Evolutionary conservation across 257 asterid genomes (phyloP).

Genomic region (Petunia axillaris): DNA sequence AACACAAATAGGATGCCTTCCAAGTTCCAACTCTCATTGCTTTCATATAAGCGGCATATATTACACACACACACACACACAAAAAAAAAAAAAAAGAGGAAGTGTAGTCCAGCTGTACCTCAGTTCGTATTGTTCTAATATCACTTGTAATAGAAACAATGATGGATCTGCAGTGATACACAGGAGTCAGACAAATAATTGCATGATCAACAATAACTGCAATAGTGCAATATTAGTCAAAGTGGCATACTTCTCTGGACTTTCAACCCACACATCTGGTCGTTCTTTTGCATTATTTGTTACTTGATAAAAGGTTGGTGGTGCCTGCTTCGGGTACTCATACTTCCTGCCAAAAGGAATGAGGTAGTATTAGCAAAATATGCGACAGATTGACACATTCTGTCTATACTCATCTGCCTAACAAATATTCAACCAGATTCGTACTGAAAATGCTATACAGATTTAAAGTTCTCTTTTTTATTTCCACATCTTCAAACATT

Average conservation of each 20-base stretch:
- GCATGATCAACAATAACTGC: not conserved
- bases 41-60: not conserved
- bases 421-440: constrained; percentile 13
- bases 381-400: not conserved
- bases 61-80: not conserved
- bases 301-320: constrained; percentile 94
- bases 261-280: constrained; percentile 98
- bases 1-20: constrained; percentile 11
- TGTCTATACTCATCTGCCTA: not conserved
- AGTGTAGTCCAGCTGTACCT: constrained; percentile 52
- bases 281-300: constrained; percentile 94
- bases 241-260: constrained; percentile 86
- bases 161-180: constrained; percentile 63
- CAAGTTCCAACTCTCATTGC: constrained; percentile 19
- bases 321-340: constrained; percentile 83
- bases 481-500: constrained; percentile 15
- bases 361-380: not conserved
- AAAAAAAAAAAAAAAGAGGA: constrained; percentile 19
- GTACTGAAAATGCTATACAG: not conserved
- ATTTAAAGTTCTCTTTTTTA: not conserved
- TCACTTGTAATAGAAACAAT: constrained; percentile 93
- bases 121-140: constrained; percentile 92
- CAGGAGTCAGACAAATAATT: constrained; percentile 35
- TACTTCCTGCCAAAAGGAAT: constrained; percentile 59
- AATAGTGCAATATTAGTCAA: constrained; percentile 20